Evolutionary conservation across 2,329 filamentous ascomycete species (phyloP), one percentile per base, ranked within the genome.

Genomic region (Aspergillus phoenicis): DNA sequence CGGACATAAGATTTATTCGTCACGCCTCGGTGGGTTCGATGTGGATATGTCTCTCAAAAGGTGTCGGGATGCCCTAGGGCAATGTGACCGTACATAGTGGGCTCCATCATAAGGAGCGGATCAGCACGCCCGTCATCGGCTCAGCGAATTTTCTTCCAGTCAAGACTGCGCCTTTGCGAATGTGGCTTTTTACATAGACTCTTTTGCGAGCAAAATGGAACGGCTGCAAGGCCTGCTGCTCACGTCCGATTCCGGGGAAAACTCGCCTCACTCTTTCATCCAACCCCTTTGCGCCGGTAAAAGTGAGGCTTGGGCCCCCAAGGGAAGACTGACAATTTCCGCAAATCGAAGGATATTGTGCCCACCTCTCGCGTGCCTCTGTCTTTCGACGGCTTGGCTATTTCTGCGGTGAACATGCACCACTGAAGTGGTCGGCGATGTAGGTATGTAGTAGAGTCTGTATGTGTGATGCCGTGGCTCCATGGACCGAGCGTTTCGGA

Each of bases 181-280:
- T 58, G 30, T 59, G 43, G 48, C 54, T 51, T 38, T 54, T 57
- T 55, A 47, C 17, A 55, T 58, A 45, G 53, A 57, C 52, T 43
- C 62, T 38, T 57, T 57, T 61, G 53, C 49, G 57, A 51, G 55
- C 20, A 52, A 60, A 61, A 52, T 54, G 59, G 55, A 51, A 51
- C 52, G 53, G 20, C 28, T 52, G 43, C 53, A 43, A 51, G 56
- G 55, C 45, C 48, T 65, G 57, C 41, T 66, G 62, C 59, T 61
- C 48, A 65, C 64, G 60, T 67, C 63, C 62, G 66, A 68, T 64
- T 63, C 64, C 66, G 65, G 64, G 57, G 57, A 67, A 63, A 60
- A 36, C 33, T 62, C 72, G 73, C 73, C 73, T 75, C 73, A 75
- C 73, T 75, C 66, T 69, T 71, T 69, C 59, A 64, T 64, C 71